Base-by-base conservation (phyloP, 2,329 filamentous ascomycete species). In the Magnaporthiopsis incrustans region DNA sequence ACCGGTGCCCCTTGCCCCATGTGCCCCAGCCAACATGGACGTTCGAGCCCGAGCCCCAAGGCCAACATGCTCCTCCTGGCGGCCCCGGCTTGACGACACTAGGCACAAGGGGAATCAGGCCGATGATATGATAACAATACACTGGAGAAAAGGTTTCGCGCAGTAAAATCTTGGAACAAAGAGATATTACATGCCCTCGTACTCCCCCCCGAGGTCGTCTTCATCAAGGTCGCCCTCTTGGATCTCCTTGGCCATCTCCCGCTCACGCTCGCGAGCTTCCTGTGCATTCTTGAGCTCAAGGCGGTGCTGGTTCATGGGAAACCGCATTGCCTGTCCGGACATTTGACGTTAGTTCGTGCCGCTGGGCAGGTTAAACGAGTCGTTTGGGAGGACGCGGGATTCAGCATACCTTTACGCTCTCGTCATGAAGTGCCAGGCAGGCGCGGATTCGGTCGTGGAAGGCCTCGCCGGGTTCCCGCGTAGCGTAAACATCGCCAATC, bases 271-370 rank as follows among this genome's bases (percentile, higher is more conserved):
- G 62, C 95, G 86, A n/a, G 95, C 95, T 78, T 99, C 96, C 77
- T 98, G 94, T 0, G 95, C 95, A 72, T 96, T 98, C 85, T 97
- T 98, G 64, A 99, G 84, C 78, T 99, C 95, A 64, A 98, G 83
- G 25, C 95, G 87, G 78, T 99, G 95, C 77, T 98, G 95, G 81
- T 99, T 97, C 94, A 98, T 98, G 2, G 95, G 95, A 79, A 98
- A 99, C 64, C 95, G 88, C 95, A 99, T 99, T 32, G 95, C 94
- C 91, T 94, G 62, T 44, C 7, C 6, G 22, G 22, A 53, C 22
- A 26, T 30, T 18, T 25, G 15, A 30, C 15, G 57, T 59, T 26
- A 53, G n/a, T 32, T 56, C 11, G 35, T 58, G 1, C 33, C 11
- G 30, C 7, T 25, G 22, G n/a, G 32, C n/a, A 26, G 15, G 61